Percentiles rank a stretch among this genome's conserved stretches.
Conservation (phyloP, 805 yeast genomes). For the Yarrowia sp. region DNA sequence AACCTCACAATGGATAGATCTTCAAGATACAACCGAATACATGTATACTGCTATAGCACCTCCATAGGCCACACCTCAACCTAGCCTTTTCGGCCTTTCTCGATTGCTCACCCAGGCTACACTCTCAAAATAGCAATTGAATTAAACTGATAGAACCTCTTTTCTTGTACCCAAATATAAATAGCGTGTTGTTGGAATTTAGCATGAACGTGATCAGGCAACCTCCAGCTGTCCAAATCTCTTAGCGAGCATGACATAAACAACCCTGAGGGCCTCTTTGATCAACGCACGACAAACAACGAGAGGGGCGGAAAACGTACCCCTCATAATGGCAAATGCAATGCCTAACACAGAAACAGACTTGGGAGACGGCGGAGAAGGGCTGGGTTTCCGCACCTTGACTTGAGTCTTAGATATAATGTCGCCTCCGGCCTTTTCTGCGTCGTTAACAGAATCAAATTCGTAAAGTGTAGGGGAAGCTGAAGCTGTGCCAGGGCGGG, state of each 20-base stretch:
- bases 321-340: slow-evolving; percentile 18
- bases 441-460: slow-evolving; percentile 22
- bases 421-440: slow-evolving; percentile 26
- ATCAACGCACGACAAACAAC: slow-evolving; percentile 8
- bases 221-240: slow-evolving; percentile 19
- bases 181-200: slow-evolving; percentile 3
- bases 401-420: slow-evolving; percentile 10
- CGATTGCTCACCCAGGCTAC: neutral
- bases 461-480: slow-evolving; percentile 15
- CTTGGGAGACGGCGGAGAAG: slow-evolving; percentile 14
- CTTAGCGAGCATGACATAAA: slow-evolving; percentile 16
- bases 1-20: neutral
- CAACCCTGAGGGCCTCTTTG: slow-evolving; percentile 3
- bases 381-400: neutral
- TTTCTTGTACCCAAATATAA: slow-evolving; percentile 22
- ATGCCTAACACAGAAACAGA: slow-evolving; percentile 6
- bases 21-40: neutral
- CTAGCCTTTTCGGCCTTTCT: neutral
- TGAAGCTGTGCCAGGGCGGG: slow-evolving; percentile 21
- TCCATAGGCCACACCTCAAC: too few relatives aligned
- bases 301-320: slow-evolving; percentile 15
- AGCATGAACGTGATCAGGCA: neutral
- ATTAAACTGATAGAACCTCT: slow-evolving; percentile 3
- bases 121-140: neutral
- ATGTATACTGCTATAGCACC: too few relatives aligned